Percentiles rank a stretch among this genome's conserved stretches.
phyloP scores from a whole-genome alignment of 148 eudicot species.

The Heliamphora exappendiculata region DNA sequence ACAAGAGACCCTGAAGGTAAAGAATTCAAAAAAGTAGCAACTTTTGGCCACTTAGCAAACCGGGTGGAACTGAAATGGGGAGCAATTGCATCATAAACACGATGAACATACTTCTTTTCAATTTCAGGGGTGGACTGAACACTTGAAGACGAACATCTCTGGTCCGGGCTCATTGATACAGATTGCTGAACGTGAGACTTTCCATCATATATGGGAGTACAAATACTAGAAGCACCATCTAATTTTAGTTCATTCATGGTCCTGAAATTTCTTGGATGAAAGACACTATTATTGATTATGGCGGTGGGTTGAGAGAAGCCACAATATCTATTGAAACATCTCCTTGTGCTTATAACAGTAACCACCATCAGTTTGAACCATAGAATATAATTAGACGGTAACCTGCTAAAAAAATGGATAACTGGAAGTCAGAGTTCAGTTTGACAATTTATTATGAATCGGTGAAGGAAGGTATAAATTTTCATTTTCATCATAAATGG shows the following conservation, averaged over 20 bases:
- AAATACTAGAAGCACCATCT: conserved; percentile 19
- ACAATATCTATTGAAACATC: background rate
- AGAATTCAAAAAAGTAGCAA: conserved; percentile 64
- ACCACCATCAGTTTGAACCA: conserved; percentile 20
- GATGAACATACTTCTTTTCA: conserved; percentile 86
- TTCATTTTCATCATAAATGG: background rate
- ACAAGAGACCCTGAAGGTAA: conserved; percentile 73
- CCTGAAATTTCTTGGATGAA: conserved; percentile 5
- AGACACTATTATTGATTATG: background rate
- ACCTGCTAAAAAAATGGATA: conserved; percentile 4
- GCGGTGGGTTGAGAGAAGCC: background rate
- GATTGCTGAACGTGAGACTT: conserved; percentile 18
- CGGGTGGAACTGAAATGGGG: conserved; percentile 95
- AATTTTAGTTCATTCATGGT: conserved; percentile 37
- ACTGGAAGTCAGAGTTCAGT: background rate
- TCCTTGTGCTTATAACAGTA: conserved; percentile 14
- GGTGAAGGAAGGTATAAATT: no score
- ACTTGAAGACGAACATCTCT: conserved; percentile 18
- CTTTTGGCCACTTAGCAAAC: conserved; percentile 97
- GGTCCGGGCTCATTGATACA: conserved; percentile 11
- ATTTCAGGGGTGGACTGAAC: conserved; percentile 78
- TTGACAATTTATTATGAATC: background rate
- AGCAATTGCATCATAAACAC: conserved; percentile 94
- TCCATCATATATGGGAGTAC: conserved; percentile 16
- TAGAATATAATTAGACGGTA: background rate